phyloP scores from a whole-genome alignment of 2,329 filamentous ascomycete genomes.

The Sclerotinia borealis region DNA sequence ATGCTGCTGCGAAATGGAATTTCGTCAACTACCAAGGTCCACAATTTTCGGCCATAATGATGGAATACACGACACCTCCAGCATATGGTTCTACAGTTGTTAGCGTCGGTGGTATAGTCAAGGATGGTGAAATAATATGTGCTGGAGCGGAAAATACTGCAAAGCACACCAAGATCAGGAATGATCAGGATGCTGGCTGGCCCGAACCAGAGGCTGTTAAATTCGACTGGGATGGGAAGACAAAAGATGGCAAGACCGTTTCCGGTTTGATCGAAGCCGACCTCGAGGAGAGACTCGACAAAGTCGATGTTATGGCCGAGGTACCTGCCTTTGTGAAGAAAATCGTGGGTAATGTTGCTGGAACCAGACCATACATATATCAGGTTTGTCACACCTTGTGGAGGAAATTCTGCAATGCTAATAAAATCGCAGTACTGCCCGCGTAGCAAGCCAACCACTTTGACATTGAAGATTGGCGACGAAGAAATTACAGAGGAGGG shows the following conservation, averaged over 20 bases:
- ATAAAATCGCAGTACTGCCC: slow-evolving; percentile 58
- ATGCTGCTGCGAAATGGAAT: slow-evolving; percentile 88
- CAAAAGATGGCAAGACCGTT: slow-evolving; percentile 68
- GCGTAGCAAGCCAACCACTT: slow-evolving; percentile 52
- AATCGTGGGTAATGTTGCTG: slow-evolving; percentile 80
- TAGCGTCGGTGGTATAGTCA: slow-evolving; percentile 74
- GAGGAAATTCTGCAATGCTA: slow-evolving; percentile 17
- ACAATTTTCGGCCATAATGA: slow-evolving; percentile 80
- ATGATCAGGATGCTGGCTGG: slow-evolving; percentile 79
- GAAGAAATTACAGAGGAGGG: slow-evolving; percentile 74
- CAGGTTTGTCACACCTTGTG: slow-evolving; percentile 53
- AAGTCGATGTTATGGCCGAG: slow-evolving; percentile 93
- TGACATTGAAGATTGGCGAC: slow-evolving; percentile 83
- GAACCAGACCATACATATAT: slow-evolving; percentile 96
- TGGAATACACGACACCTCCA: slow-evolving; percentile 92
- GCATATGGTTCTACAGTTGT: slow-evolving; percentile 86
- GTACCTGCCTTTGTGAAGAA: slow-evolving; percentile 93
- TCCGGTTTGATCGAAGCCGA: slow-evolving; percentile 63
- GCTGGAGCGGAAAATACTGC: slow-evolving; percentile 61
- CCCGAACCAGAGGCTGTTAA: slow-evolving; percentile 72
- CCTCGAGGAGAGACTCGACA: slow-evolving; percentile 66
- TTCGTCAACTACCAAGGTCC: slow-evolving; percentile 88
- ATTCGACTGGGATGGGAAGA: slow-evolving; percentile 73
- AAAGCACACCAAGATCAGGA: slow-evolving; percentile 62
- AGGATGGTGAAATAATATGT: slow-evolving; percentile 72